These are phyloP conservation scores for Russula sp. DNA, from an alignment of 768 basidiomycete species.

Conservation along the genomic window DNA sequence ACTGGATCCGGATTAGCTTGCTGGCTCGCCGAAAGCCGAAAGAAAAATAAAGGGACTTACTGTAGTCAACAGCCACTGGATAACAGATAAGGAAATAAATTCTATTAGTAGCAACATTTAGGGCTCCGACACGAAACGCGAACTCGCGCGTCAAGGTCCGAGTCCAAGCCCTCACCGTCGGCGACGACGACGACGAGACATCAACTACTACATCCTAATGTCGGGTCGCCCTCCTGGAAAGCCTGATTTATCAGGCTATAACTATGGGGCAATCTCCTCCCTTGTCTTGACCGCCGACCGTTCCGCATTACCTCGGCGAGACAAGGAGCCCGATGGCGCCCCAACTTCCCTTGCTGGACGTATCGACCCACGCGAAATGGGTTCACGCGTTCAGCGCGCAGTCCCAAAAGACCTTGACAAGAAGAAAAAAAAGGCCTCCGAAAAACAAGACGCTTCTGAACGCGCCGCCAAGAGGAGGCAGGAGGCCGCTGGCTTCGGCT, in stretches of 20 bases:
- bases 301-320: constrained; percentile 72
- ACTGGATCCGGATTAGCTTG: no score
- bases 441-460: constrained; percentile 53
- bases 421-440: constrained; percentile 83
- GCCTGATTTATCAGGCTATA: constrained; percentile 85
- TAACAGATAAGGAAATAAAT: not conserved
- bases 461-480: constrained; percentile 51
- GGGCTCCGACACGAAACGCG: not conserved
- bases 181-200: constrained; percentile 19
- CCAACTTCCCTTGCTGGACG: constrained; percentile 88
- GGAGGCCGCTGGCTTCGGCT: constrained; percentile 66
- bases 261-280: constrained; percentile 93
- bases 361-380: constrained; percentile 90
- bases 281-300: constrained; percentile 91
- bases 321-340: constrained; percentile 96
- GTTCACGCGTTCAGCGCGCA: constrained; percentile 77
- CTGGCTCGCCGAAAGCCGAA: no score
- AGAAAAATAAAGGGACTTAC: no score
- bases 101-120: not conserved
- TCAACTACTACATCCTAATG: constrained; percentile 29
- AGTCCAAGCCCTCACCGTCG: not conserved
- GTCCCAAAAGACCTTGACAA: constrained; percentile 86
- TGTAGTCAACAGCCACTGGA: not conserved
- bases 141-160: not conserved
- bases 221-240: constrained; percentile 41